Evolutionary conservation across 768 basidiomycete genomes (phyloP).

Genomic region (Rhodotorula graminis): DNA sequence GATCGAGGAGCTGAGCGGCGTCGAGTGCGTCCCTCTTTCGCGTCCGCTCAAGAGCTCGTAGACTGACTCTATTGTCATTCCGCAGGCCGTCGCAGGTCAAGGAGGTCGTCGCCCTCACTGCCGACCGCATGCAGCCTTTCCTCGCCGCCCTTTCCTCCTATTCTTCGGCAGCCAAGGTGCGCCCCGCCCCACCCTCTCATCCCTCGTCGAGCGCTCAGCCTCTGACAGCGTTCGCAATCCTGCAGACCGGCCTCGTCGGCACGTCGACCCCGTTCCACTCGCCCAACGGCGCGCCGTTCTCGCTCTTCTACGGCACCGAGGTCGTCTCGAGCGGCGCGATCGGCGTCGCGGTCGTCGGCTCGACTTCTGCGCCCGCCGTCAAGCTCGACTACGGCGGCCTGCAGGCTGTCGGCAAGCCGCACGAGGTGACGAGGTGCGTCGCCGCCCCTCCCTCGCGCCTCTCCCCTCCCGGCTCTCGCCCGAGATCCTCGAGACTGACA

Average conservation of each 20-base stretch:
- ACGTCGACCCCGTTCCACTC: constrained; percentile 36
- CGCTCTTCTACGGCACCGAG: constrained; percentile 12
- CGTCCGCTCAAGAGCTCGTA: background rate
- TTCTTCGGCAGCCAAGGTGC: constrained; percentile 7
- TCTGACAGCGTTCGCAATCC: background rate
- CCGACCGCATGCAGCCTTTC: constrained; percentile 32
- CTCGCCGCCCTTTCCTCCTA: constrained; percentile 13
- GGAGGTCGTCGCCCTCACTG: constrained; percentile 30
- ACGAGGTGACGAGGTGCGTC: constrained; percentile 27
- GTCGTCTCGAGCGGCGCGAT: constrained; percentile 15
- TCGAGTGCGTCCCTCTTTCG: constrained; percentile 12
- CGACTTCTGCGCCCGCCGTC: background rate
- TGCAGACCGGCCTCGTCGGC: constrained; percentile 27
- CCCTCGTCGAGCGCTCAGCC: no score
- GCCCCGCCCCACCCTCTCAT: background rate
- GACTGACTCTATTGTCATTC: no score
- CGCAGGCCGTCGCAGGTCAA: constrained; percentile 1
- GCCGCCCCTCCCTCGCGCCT: background rate
- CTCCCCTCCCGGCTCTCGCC: background rate
- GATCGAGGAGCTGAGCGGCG: constrained; percentile 7
- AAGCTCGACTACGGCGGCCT: constrained; percentile 22
- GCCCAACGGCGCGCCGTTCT: background rate
- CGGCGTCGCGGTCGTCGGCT: constrained; percentile 24
- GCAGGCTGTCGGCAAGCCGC: background rate
- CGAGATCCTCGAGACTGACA: no score